A percentile compares a stretch with the other conserved stretches of the same genome.
Conservation (phyloP, 169 alveolate species). For the Cryptosporidium ubiquitum region DNA sequence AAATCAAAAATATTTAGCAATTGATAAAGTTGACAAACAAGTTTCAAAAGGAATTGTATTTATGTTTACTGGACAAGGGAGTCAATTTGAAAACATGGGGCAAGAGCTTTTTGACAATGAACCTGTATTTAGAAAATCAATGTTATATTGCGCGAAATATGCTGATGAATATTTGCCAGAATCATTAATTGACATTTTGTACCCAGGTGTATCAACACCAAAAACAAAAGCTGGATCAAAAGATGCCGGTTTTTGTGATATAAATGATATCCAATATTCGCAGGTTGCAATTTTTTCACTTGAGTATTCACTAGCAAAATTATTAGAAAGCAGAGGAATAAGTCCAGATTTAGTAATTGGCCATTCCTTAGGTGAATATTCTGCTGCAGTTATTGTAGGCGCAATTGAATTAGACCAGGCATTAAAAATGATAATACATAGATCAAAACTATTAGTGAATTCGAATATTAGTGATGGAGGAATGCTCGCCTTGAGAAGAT, state of each 20-base stretch:
- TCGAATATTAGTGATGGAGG: conserved; percentile 9
- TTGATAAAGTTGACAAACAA: not conserved
- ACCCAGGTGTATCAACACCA: conserved; percentile 62
- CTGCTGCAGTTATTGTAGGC: conserved; percentile 82
- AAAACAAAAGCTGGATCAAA: conserved; percentile 62
- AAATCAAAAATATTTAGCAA: not conserved
- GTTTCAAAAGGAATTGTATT: not conserved
- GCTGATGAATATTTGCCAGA: conserved; percentile 55
- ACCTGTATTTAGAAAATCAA: conserved; percentile 47
- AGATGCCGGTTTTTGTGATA: conserved; percentile 14
- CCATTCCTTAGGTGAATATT: conserved; percentile 81
- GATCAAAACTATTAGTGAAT: conserved; percentile 30
- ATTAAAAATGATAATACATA: not conserved
- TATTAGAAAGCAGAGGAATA: conserved; percentile 67
- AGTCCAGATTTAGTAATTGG: conserved; percentile 78
- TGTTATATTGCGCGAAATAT: conserved; percentile 44
- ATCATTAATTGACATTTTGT: conserved; percentile 15
- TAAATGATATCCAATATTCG: conserved; percentile 30
- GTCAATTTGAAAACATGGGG: conserved; percentile 67
- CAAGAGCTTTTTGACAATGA: conserved; percentile 46
- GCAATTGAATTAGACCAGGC: conserved; percentile 40
- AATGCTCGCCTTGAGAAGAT: conserved; percentile 57
- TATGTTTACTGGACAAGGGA: conserved; percentile 72
- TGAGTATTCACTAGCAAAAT: conserved; percentile 49
- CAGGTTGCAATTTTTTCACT: conserved; percentile 73